phyloP scores from a whole-genome alignment of 2,329 filamentous ascomycete species.

The Moelleriella libera region DNA sequence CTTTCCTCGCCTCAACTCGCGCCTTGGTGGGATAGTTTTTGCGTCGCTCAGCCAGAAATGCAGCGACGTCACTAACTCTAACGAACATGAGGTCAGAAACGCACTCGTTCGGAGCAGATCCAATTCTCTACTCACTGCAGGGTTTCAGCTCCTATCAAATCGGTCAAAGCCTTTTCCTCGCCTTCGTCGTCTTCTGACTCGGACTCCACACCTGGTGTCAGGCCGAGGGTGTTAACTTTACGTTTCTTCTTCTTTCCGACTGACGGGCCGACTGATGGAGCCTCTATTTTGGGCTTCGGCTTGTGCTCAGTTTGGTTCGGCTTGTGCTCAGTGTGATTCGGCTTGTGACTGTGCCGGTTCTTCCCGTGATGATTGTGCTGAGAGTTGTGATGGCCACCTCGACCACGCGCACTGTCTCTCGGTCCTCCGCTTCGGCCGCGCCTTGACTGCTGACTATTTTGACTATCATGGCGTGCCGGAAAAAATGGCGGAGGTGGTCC shows the following conservation, averaged over 20 bases:
- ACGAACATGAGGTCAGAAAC: background rate
- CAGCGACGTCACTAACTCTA: constrained; percentile 55
- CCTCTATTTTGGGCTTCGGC: constrained; percentile 17
- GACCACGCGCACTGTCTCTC: constrained; percentile 26
- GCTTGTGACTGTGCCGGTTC: constrained; percentile 17
- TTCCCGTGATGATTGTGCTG: constrained; percentile 26
- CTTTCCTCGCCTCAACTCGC: constrained; percentile 50
- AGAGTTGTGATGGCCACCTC: constrained; percentile 16
- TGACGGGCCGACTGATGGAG: constrained; percentile 31
- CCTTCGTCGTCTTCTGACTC: constrained; percentile 53
- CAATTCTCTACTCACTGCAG: constrained; percentile 31
- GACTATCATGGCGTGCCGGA: constrained; percentile 17
- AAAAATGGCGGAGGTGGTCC: constrained; percentile 23
- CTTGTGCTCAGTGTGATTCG: constrained; percentile 7
- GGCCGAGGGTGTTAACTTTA: constrained; percentile 56
- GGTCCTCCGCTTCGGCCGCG: constrained; percentile 19
- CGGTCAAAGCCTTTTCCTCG: constrained; percentile 53
- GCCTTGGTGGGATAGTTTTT: constrained; percentile 69
- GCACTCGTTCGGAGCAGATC: background rate
- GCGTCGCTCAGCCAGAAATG: constrained; percentile 70
- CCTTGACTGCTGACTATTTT: constrained; percentile 19
- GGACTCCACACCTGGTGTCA: constrained; percentile 52
- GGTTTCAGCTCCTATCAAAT: constrained; percentile 39
- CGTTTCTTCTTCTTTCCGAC: constrained; percentile 55
- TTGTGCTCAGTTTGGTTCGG: background rate